These are phyloP conservation scores for Bretziella fagacearum DNA, from an alignment of 2,329 filamentous ascomycete species.

Conservation along the genomic window DNA sequence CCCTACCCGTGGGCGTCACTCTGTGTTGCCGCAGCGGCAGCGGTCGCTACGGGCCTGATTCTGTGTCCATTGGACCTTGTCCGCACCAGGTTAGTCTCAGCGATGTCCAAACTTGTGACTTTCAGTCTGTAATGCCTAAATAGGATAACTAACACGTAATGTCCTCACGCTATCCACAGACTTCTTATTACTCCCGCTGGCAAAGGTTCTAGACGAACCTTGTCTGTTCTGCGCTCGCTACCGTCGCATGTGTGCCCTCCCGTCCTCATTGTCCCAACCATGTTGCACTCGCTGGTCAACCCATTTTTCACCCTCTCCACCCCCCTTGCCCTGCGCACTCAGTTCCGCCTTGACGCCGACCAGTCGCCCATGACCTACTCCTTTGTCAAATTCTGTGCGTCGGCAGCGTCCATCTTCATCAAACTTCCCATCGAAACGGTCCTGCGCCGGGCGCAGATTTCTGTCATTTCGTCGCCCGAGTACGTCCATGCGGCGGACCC, in stretches of 20 bases:
- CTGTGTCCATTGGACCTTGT: slow-evolving; percentile 81
- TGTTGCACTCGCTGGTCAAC: slow-evolving; percentile 72
- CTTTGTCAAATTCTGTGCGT: slow-evolving; percentile 64
- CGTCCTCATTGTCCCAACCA: slow-evolving; percentile 60
- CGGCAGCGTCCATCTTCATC: slow-evolving; percentile 62
- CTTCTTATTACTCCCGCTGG: slow-evolving; percentile 73
- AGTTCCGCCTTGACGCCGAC: slow-evolving; percentile 67
- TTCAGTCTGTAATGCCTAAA: background rate
- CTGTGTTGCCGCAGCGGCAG: slow-evolving; percentile 47
- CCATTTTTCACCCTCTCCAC: slow-evolving; percentile 67
- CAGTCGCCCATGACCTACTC: slow-evolving; percentile 69
- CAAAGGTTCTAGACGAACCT: slow-evolving; percentile 56
- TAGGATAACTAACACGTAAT: slow-evolving; percentile 19
- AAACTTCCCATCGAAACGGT: slow-evolving; percentile 87
- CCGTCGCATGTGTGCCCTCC: slow-evolving; percentile 60
- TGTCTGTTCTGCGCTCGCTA: slow-evolving; percentile 60
- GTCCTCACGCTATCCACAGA: slow-evolving; percentile 37
- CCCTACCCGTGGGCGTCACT: slow-evolving; percentile 71
- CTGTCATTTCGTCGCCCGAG: slow-evolving; percentile 41
- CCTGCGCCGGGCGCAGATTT: slow-evolving; percentile 70
- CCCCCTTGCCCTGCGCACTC: slow-evolving; percentile 71
- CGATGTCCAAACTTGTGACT: background rate
- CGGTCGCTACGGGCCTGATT: slow-evolving; percentile 57
- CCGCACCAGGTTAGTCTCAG: slow-evolving; percentile 46
- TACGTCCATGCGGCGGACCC: slow-evolving; percentile 33